Base-by-base conservation (phyloP, 345 rosid species). In the Arabidopsis arenosa region DNA sequence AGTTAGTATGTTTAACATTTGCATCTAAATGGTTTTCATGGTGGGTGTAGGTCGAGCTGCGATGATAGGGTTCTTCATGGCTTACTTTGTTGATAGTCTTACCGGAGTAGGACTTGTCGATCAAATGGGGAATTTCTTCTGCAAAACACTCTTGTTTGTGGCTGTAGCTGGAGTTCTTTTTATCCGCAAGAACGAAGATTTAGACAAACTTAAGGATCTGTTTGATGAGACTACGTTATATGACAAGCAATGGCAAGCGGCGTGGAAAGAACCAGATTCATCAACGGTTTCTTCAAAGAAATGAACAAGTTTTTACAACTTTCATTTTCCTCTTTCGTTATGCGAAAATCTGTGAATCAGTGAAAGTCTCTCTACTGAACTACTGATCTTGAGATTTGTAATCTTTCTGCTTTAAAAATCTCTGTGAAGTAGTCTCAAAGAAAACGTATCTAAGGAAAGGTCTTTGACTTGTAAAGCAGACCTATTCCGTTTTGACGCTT, bases 51-150 rank as follows among this genome's bases (percentile, higher is more conserved):
- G 98, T 37, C 93, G 97, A 23, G 97, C 98, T 33, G 97, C 98
- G 23, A 95, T 95, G 99, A 68, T 92, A 23, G 97, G 99, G 21
- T 95, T 95, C 88, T 95, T 95, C 73, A 95, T 95, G 97, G 99
- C 99, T 45, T 95, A 92, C 82, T 76, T 92, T 12, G 99, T 95
- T 41, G 99, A 95, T 72, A 89, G 97, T 80, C 85, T 95, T 73
- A 95, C 97, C 0, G 97, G 97, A 10, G 92, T 89, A 5, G 99
- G 99, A 65, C 89, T 95, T 26, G 99, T 95, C 1, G 99, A 95
- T 41, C 99, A 95, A 81, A 92, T 90, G 99, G 84, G 96, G 21
- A 95, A 92, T 83, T 89, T 95, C 86, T 92, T 92, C 80, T 95
- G 97, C 80, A 95, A 92, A 83, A 87, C 99, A 1, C 87, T 95